Percentiles rank a stretch among this genome's conserved stretches.
phyloP scores from a whole-genome alignment of 192 early-diverging fungal genomes.

The Coemansia sp. region DNA sequence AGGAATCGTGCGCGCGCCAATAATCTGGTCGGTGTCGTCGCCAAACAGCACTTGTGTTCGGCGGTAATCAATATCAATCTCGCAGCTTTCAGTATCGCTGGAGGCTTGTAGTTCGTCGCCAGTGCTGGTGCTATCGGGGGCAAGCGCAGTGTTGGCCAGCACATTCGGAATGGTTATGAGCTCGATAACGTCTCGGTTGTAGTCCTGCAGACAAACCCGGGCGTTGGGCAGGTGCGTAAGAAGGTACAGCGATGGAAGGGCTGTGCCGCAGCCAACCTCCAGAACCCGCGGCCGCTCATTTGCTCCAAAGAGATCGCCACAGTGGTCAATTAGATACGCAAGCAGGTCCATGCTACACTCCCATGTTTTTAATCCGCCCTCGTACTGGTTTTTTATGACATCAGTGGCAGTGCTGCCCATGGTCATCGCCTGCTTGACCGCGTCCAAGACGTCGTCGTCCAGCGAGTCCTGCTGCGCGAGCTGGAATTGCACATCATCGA shows the following conservation, averaged over 20 bases:
- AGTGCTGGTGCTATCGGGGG: slow-evolving; percentile 22
- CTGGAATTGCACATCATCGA: slow-evolving; percentile 81
- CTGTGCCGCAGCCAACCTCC: slow-evolving; percentile 87
- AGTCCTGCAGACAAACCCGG: slow-evolving; percentile 84
- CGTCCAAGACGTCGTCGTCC: slow-evolving; percentile 43
- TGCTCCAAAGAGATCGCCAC: background rate
- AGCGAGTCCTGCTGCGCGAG: slow-evolving; percentile 70
- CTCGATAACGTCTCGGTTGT: slow-evolving; percentile 83
- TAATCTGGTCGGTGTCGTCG: slow-evolving; percentile 20
- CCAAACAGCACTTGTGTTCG: slow-evolving; percentile 42
- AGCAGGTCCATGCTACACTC: slow-evolving; percentile 90
- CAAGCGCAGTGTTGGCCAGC: slow-evolving; percentile 69
- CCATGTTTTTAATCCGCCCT: slow-evolving; percentile 97
- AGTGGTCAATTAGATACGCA: slow-evolving; percentile 56
- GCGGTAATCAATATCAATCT: slow-evolving; percentile 43
- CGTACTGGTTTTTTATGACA: slow-evolving; percentile 85
- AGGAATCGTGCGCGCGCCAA: slow-evolving; percentile 32
- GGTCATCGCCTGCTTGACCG: slow-evolving; percentile 28
- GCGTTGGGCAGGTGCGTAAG: slow-evolving; percentile 50
- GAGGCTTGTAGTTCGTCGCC: slow-evolving; percentile 58
- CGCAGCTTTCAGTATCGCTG: slow-evolving; percentile 36
- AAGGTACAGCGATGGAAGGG: slow-evolving; percentile 77
- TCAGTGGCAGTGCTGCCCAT: slow-evolving; percentile 53
- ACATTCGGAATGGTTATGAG: slow-evolving; percentile 91
- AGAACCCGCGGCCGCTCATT: slow-evolving; percentile 10